Evolutionary conservation across 805 yeast genomes (phyloP).

Genomic region (Saccharomycopsis selenospora): DNA sequence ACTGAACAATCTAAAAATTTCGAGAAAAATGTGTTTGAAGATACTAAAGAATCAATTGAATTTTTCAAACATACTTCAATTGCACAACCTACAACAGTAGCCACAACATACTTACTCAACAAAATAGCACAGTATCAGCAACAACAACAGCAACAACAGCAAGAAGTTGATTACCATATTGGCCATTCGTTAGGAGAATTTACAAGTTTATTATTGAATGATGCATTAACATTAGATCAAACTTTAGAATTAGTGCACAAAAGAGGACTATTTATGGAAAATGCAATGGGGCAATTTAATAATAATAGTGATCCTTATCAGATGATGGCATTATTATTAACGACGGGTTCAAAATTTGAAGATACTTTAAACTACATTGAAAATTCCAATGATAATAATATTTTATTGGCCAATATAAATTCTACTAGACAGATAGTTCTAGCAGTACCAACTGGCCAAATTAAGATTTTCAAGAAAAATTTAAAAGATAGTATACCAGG

Average conservation of each 20-base stretch:
- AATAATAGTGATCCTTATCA: conserved; percentile 2
- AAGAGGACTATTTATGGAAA: conserved; percentile 18
- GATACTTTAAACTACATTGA: conserved; percentile 1
- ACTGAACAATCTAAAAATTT: not conserved
- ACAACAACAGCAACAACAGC: conserved; percentile 3
- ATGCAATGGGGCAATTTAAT: not conserved
- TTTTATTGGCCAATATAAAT: conserved; percentile 15
- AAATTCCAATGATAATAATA: not conserved
- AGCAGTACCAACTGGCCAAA: conserved; percentile 4
- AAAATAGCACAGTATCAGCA: conserved; percentile 3
- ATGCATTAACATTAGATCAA: conserved; percentile 6
- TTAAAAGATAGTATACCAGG: not conserved
- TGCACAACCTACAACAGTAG: conserved; percentile 19
- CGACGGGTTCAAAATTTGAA: conserved; percentile 8
- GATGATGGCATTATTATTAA: conserved; percentile 10
- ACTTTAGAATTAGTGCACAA: conserved; percentile 9
- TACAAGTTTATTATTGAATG: conserved; percentile 12
- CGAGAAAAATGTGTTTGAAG: not conserved
- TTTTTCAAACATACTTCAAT: conserved; percentile 15
- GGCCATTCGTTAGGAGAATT: conserved; percentile 21
- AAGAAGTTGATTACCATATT: conserved; percentile 9
- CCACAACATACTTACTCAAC: conserved; percentile 9
- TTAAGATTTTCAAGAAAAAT: not conserved
- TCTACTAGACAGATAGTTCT: conserved; percentile 17
- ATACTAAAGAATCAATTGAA: not conserved